Base-by-base conservation (phyloP, 2,329 filamentous ascomycete genomes). In the Didymella segeticola region DNA sequence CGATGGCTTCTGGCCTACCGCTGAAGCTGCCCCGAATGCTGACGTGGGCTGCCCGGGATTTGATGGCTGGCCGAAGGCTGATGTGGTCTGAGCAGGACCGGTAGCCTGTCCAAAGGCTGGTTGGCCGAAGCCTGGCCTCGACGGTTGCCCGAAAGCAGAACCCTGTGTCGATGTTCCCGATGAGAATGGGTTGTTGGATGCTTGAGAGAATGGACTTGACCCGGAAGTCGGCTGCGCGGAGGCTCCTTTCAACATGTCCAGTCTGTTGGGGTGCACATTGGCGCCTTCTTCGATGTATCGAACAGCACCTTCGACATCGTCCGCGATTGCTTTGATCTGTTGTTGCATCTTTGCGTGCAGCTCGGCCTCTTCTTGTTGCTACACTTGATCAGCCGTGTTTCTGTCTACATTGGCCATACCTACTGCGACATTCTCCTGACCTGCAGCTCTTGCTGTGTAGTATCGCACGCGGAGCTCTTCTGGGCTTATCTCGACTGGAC, bases 381-480 rank as follows among this genome's bases (percentile, higher is more conserved):
- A 53, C 2, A 17, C 6, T n/a, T n/a, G 8, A 36, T 70, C 43
- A 70, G 58, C 6, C 4, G 2, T 4, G 11, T 22, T n/a, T 7
- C 10, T 19, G 5, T 33, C 33, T n/a, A 46, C 15, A 31, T 12
- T 15, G 10, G 10, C 7, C 5, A 15, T 12, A 66, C 69, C 77
- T 79, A 86, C 77, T 23, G 82, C 83, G 59, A 77, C 74, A 49
- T 82, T 73, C 43, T 80, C 75, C 50, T 87, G 89, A 1, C 89
- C 89, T 7, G 82, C 69, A 8, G 84, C 82, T 33, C 81, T 78
- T 2, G 84, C 84, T 46, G 86, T 79, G 68, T 93, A 93, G 69
- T 91, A 88, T 19, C 80, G 77, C 23, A 93, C 71, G 43, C 92
- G 84, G 71, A 96, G 83, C 75, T 98, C 93, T 73, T 98, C 93